phyloP scores from a whole-genome alignment of 2,329 filamentous ascomycete species.

The Fusarium sp. region DNA sequence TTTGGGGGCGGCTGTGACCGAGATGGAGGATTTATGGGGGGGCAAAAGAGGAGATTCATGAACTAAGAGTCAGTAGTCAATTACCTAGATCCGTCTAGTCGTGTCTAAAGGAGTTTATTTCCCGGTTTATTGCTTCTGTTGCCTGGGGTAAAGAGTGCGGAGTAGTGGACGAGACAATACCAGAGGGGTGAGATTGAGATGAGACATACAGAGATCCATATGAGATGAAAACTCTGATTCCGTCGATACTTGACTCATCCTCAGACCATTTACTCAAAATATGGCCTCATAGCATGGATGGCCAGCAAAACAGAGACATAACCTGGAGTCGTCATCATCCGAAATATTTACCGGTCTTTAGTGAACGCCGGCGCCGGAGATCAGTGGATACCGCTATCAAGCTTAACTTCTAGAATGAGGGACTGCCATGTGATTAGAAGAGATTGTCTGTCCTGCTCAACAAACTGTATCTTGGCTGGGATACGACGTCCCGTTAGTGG shows the following conservation, averaged over 20 bases:
- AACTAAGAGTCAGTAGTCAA: constrained; percentile 17
- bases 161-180: constrained; percentile 34
- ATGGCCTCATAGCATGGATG: constrained; percentile 16
- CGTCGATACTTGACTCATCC: constrained; percentile 34
- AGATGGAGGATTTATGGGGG: constrained; percentile 1
- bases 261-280: constrained; percentile 18
- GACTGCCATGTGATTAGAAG: constrained; percentile 29
- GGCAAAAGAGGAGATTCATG: neutral
- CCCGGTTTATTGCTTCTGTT: neutral
- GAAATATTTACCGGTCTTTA: neutral
- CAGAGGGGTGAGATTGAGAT: constrained; percentile 26
- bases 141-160: constrained; percentile 37
- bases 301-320: neutral
- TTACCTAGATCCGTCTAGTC: neutral
- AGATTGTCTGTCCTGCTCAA: constrained; percentile 3
- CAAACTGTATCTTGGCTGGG: constrained; percentile 27
- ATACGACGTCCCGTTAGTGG: constrained; percentile 6
- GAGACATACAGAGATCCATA: neutral
- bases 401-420: constrained; percentile 31
- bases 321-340: neutral
- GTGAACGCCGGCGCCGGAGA: constrained; percentile 12
- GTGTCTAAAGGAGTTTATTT: constrained; percentile 7
- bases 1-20: neutral
- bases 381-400: constrained; percentile 30
- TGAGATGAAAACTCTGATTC: constrained; percentile 23